Evolutionary conservation across 2,329 filamentous ascomycete species (phyloP).

Genomic region (Xylariaceae sp.): DNA sequence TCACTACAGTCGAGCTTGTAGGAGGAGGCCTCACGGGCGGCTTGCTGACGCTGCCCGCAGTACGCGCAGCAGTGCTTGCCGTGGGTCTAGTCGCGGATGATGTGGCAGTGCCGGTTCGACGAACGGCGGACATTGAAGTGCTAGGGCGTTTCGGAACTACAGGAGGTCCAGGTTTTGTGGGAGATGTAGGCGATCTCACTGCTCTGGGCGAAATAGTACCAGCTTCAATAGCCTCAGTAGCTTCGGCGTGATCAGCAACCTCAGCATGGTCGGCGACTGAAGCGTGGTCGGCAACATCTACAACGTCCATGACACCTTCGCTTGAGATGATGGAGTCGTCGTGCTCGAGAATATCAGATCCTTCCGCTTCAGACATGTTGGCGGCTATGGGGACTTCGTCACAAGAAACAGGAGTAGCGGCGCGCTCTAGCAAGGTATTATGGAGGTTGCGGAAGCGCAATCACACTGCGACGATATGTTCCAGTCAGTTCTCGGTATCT

Average conservation of each 20-base stretch:
- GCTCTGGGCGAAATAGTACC: background rate
- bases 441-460: slow-evolving; percentile 6
- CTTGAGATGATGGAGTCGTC: slow-evolving; percentile 38
- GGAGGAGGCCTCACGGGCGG: slow-evolving; percentile 46
- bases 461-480: slow-evolving; percentile 10
- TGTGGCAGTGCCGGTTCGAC: slow-evolving; percentile 33
- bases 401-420: background rate
- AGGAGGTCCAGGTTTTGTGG: slow-evolving; percentile 33
- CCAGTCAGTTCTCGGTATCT: slow-evolving; percentile 16
- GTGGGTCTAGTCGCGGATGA: slow-evolving; percentile 27
- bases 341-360: slow-evolving; percentile 41
- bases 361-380: slow-evolving; percentile 45
- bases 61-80: slow-evolving; percentile 31
- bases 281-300: slow-evolving; percentile 18
- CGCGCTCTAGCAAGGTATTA: slow-evolving; percentile 7
- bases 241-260: slow-evolving; percentile 7
- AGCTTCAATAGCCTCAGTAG: slow-evolving; percentile 18
- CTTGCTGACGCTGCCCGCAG: slow-evolving; percentile 42
- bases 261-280: no score
- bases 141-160: slow-evolving; percentile 36
- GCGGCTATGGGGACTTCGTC: slow-evolving; percentile 6
- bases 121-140: slow-evolving; percentile 31
- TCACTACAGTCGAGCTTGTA: slow-evolving; percentile 32
- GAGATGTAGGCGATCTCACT: slow-evolving; percentile 29
- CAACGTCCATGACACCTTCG: slow-evolving; percentile 32